Base-by-base conservation (phyloP, 2,329 filamentous ascomycete genomes). In the Sporothrix sp. region DNA sequence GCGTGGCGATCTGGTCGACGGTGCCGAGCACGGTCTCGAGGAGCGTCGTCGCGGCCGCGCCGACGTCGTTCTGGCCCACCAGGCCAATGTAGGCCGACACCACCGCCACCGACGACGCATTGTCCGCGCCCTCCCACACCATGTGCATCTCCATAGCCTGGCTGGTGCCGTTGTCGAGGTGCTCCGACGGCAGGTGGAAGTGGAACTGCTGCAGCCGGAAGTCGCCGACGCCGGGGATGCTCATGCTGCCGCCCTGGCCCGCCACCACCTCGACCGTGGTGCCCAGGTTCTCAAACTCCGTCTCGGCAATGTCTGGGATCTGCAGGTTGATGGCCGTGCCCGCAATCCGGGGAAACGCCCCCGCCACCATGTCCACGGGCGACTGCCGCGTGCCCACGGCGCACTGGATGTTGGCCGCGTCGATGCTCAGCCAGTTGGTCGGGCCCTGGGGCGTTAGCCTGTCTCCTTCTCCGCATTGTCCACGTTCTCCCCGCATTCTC, bases 201-300 rank as follows among this genome's bases (percentile, higher is more conserved):
- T 75, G 72, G 61, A 74, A 73, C 59, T 74, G 71, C 52, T 68
- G 55, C 18, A 73, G 60, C 27, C 64, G 60, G 50, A 67, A 73
- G 14, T 58, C 57, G 45, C 59, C 61, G 35, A 62, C 66, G 40
- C 62, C 62, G 14, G 70, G 57, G 11, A 39, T 25, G 1, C 59
- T 61, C 45, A 65, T 66, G 3, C 73, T 71, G 51, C 73, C 72
- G 36, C 37, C 35, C 21, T 39, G 32, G 18, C 36, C 27, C 14
- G 44, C 27, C 27, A 79, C 65, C 51, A 78, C 70, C 65, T 79
- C 73, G 48, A 81, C 69, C 0, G 75, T 80, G 23, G 74, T 75
- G 42, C 76, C 76, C 10, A 79, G 67, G 61, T 81, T 79, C 63
- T 78, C 74, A 50, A 79, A 76, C 33, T 69, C 66, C 43, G 72